Evolutionary conservation across 2,329 filamentous ascomycete species (phyloP), one percentile per base, ranked within the genome.

Genomic region (Dothideomycetes sp.): DNA sequence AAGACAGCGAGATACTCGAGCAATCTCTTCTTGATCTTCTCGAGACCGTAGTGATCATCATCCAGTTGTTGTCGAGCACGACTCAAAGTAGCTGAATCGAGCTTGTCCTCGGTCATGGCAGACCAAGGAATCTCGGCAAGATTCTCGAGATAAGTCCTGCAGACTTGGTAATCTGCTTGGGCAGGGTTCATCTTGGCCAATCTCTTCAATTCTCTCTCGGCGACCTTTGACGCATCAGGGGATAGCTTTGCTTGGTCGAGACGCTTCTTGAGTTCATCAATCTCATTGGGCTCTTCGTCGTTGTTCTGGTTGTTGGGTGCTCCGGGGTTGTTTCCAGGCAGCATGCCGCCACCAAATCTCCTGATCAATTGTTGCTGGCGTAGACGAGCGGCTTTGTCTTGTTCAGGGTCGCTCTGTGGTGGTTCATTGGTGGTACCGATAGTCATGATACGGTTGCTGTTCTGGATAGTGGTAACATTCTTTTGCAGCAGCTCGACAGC

Each of bases 1-100:
- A 98, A 70, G n/a, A 98, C 91, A 2, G 91, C 93, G 30, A 98
- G 71, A 57, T 98, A 98, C 60, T 96, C 93, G 4, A 98, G 73
- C 16, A 98, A 64, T 30, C 91, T 76, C 72, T 94, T 95, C 76
- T 98, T 98, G 56, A 98, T 89, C 63, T 89, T 93, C 47, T 96
- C 87, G 11, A 98, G 69, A 0, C 91, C 91, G 52, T 96, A 96
- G 61, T 98, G 91, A 56, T 98, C 91, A 48, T 93, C 81, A 54
- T 98, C 87, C 5, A 98, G 74, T 61, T 96, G 91, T 63, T 87
- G 84, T 41, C 86, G 78, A 5, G 91, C 91, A 51, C 74, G 75
- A 44, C 74, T 71, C 43, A 96, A 61, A 0, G 88, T 95, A 8
- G 86, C 81, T 0, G 77, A 74, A 6, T 88, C 86, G 3, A 98